Conservation (phyloP, 495 filamentous ascomycete genomes). For the Penicillium lividum region DNA sequence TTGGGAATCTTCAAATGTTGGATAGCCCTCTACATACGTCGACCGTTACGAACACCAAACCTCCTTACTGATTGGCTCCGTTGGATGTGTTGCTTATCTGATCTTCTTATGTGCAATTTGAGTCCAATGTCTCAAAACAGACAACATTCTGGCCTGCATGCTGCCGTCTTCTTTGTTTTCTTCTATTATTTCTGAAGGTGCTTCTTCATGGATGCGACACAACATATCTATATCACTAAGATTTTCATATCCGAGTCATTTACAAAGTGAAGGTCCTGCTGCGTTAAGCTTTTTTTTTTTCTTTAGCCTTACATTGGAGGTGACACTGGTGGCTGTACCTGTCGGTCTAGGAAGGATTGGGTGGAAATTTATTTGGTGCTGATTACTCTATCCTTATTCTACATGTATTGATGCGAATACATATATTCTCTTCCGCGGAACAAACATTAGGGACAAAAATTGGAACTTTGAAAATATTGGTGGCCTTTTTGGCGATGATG, state of each 20-base stretch:
- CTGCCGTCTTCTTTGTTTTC: constrained; percentile 40
- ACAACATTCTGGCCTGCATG: constrained; percentile 30
- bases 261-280: constrained; percentile 38
- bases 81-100: constrained; percentile 24
- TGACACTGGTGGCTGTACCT: constrained; percentile 33
- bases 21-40: constrained; percentile 39
- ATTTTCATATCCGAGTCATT: constrained; percentile 40
- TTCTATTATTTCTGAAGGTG: constrained; percentile 41
- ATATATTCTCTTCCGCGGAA: constrained; percentile 1
- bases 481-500: constrained; percentile 5
- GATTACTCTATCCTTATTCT: constrained; percentile 20
- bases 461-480: background rate
- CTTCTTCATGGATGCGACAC: constrained; percentile 42
- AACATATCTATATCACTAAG: constrained; percentile 43
- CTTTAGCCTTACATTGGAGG: constrained; percentile 31
- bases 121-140: constrained; percentile 31
- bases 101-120: constrained; percentile 34
- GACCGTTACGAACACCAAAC: constrained; percentile 36
- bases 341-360: constrained; percentile 35
- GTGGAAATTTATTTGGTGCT: constrained; percentile 42
- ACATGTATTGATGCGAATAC: background rate
- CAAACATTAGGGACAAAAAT: background rate
- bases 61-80: constrained; percentile 36
- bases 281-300: constrained; percentile 29
- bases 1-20: constrained; percentile 42